phyloP scores from a whole-genome alignment of 2,329 filamentous ascomycete species.

The Pezicula rhizophila region DNA sequence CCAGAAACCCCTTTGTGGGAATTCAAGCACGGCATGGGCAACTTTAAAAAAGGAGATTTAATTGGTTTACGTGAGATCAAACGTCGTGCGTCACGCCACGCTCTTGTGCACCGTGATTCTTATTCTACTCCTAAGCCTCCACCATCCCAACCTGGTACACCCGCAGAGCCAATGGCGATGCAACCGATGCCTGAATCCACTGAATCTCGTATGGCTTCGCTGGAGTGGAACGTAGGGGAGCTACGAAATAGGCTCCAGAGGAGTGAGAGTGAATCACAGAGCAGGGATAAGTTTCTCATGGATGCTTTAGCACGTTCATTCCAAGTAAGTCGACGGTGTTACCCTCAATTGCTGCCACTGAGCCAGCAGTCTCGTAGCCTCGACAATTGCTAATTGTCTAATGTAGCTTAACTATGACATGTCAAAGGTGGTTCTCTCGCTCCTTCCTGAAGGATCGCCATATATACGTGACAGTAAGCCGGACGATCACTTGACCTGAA shows the following conservation, averaged over 20 bases:
- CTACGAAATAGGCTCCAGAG: slow-evolving; percentile 69
- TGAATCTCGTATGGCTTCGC: slow-evolving; percentile 65
- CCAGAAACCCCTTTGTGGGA: slow-evolving; percentile 96
- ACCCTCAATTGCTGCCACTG: neutral
- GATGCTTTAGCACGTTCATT: slow-evolving; percentile 73
- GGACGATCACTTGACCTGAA: slow-evolving; percentile 14
- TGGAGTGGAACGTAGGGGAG: slow-evolving; percentile 82
- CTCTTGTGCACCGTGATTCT: slow-evolving; percentile 85
- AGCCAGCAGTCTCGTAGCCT: neutral
- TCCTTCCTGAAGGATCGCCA: slow-evolving; percentile 72
- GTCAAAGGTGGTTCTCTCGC: slow-evolving; percentile 64
- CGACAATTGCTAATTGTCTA: slow-evolving; percentile 14
- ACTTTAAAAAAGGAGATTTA: slow-evolving; percentile 91
- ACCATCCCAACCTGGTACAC: slow-evolving; percentile 75
- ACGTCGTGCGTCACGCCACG: slow-evolving; percentile 84
- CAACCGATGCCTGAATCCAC: slow-evolving; percentile 63
- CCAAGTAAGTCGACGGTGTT: slow-evolving; percentile 41
- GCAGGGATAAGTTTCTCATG: slow-evolving; percentile 75
- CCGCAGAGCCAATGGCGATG: slow-evolving; percentile 63
- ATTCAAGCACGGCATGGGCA: slow-evolving; percentile 96
- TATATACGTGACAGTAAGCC: slow-evolving; percentile 75
- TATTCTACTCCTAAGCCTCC: slow-evolving; percentile 73
- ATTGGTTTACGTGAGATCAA: slow-evolving; percentile 92
- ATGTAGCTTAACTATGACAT: slow-evolving; percentile 79
- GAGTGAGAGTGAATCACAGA: slow-evolving; percentile 77